Evolutionary conservation across 768 basidiomycete species (phyloP), one percentile per base, ranked within the genome.

Genomic region (Chalciporus piperatus): DNA sequence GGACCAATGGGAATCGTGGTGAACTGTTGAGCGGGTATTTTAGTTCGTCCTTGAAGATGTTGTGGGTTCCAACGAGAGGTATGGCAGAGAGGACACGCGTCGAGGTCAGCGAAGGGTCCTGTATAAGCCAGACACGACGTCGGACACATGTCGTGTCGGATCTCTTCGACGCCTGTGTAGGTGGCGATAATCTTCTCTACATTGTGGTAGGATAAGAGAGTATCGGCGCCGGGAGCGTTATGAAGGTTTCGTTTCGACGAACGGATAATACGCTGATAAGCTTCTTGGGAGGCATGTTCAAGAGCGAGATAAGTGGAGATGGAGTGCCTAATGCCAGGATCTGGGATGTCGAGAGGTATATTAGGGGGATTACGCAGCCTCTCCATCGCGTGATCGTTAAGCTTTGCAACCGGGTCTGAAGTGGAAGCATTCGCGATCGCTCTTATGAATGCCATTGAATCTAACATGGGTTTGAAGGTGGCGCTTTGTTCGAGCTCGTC

Each of bases 71-170:
- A 39, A 7, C 7, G 17, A 20, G 38, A 39, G 9, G 14, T 17
- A 16, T 3, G 1, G 17, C 38, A 39, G 8, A 10, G n/a, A 17
- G n/a, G n/a, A 39, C 38, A 39, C 0, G 17, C 4, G 17, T 39
- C n/a, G 17, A 17, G 38, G 6, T 16, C 9, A 17, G n/a, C 38
- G 20, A 17, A 62, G 0, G 61, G 63, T 1, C 66, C 65, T 7
- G 61, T 66, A 35, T 56, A 68, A 14, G 58, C 61, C 10, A 52
- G 33, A 50, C 63, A 68, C 1, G 56, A 52, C n/a, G 66, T 63
- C 3, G 57, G 30, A 37, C 63, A 68, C 63, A 66, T 66, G 38
- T 68, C 55, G 33, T 59, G 42, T 13, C 48, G 19, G 44, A 50
- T 27, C 27, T 25, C 28, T 54, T 57, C 38, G 19, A 50, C 23